Base-by-base conservation (phyloP, 208 protist genomes). In the Histomonas meleagridis region DNA sequence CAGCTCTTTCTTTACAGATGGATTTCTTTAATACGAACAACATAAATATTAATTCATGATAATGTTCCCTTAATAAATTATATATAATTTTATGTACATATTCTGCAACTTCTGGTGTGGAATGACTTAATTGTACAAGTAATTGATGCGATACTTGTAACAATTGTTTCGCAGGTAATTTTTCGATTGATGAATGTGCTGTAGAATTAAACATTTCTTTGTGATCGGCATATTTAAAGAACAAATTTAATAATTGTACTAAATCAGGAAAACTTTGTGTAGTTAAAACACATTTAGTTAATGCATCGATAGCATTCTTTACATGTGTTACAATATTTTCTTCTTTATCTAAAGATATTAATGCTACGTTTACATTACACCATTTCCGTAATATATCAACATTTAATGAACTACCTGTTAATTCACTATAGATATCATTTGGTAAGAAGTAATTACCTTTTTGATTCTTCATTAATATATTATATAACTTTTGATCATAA, bases 41-140 rank as follows among this genome's bases (percentile, higher is more conserved):
- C 23, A 46, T 55, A 48, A 86, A 86, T 14, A 86, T 86, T 32
- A 86, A 55, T 86, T 86, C 76, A 48, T 86, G 76, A n/a, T 55
- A 86, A 49, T 86, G 76, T 86, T 86, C 76, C 9, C n/a, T 43
- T 5, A 86, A 28, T 16, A 86, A 28, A 16, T 86, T 40, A 48
- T 26, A 46, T 21, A 86, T 46, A 57, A 48, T 86, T 21, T 32
- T 46, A 55, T 86, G 76, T 38, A 86, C 76, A 86, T 55, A 86
- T 0, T 86, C 16, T 12, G 76, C 23, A 35, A 86, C 76, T 18
- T 51, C 46, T 38, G 23, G 40, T 35, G 46, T 18, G 55, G 40
- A 18, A 86, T 86, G 76, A 55, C 14, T 32, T 28, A 86, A 21
- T 49, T 86, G 76, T 38, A 86, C 76, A 51, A 86, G 46, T 32